Conservation (phyloP, 2,329 filamentous ascomycete species). For the Beauveria brongniartii region DNA sequence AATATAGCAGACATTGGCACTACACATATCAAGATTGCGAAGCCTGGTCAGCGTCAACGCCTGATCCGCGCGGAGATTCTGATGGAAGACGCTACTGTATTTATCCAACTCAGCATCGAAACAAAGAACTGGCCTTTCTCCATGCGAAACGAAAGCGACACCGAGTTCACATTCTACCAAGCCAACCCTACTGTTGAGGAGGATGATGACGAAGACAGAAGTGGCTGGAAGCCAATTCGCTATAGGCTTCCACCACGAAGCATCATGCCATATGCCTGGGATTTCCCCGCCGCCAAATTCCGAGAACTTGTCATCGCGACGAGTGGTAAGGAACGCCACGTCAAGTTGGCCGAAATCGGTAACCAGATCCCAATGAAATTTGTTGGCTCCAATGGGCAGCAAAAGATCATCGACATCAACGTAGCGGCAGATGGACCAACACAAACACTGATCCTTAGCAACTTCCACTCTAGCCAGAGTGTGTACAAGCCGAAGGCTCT, state of each 20-base stretch:
- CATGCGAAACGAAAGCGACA: conserved; percentile 96
- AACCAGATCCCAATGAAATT: conserved; percentile 94
- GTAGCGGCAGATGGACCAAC: conserved; percentile 93
- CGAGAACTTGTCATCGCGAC: conserved; percentile 74
- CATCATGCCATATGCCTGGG: conserved; percentile 99
- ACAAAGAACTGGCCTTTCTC: conserved; percentile 97
- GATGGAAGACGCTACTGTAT: conserved; percentile 88
- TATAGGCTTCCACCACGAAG: conserved; percentile 89
- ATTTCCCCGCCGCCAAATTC: conserved; percentile 94
- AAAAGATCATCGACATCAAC: conserved; percentile 93
- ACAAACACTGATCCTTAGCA: conserved; percentile 87
- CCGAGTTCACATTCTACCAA: conserved; percentile 94
- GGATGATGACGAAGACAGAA: conserved; percentile 73
- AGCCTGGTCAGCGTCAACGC: conserved; percentile 79
- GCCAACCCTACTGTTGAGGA: conserved; percentile 89
- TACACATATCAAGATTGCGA: conserved; percentile 87
- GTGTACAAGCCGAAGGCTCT: conserved; percentile 61
- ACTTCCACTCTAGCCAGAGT: conserved; percentile 88
- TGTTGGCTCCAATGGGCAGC: conserved; percentile 54
- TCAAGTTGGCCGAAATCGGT: conserved; percentile 93
- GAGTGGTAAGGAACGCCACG: conserved; percentile 60
- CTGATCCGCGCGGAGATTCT: conserved; percentile 82
- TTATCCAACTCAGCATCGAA: conserved; percentile 83
- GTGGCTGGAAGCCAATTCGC: conserved; percentile 84
- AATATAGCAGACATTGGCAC: conserved; percentile 93